phyloP scores from a whole-genome alignment of 768 basidiomycete species.

The Leucocoprinus birnbaumii region DNA sequence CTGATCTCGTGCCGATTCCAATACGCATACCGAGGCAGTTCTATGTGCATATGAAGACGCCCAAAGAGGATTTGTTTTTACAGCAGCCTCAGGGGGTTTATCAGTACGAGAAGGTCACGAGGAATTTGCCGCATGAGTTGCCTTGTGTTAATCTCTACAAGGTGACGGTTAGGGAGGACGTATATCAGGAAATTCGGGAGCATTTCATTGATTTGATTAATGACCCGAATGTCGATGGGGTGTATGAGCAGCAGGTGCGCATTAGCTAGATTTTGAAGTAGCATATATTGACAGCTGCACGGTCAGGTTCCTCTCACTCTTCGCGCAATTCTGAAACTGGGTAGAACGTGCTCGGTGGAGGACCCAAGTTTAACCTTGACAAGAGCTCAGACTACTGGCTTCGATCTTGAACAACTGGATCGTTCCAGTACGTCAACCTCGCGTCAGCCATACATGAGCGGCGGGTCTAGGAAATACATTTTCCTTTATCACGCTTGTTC shows the following conservation, averaged over 20 bases:
- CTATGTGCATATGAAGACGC: constrained; percentile 84
- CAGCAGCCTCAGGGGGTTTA: constrained; percentile 50
- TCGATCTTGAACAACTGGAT: constrained; percentile 83
- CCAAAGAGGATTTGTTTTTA: constrained; percentile 64
- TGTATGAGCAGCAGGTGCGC: constrained; percentile 87
- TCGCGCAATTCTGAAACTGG: constrained; percentile 79
- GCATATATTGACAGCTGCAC: background rate
- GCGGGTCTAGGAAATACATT: constrained; percentile 71
- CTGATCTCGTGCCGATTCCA: constrained; percentile 73
- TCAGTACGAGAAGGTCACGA: constrained; percentile 64
- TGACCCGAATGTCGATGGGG: constrained; percentile 91
- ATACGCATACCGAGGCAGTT: constrained; percentile 90
- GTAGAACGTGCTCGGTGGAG: constrained; percentile 74
- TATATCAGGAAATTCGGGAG: constrained; percentile 81
- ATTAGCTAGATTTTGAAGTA: background rate
- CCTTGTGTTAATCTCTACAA: constrained; percentile 81
- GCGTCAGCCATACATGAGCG: constrained; percentile 69
- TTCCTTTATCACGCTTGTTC: constrained; percentile 88
- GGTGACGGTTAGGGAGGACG: constrained; percentile 76
- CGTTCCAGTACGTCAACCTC: constrained; percentile 53
- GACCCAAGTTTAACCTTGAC: constrained; percentile 72
- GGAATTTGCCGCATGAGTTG: constrained; percentile 77
- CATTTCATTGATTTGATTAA: constrained; percentile 93
- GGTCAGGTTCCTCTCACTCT: constrained; percentile 70
- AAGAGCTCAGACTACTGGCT: constrained; percentile 75